Evolutionary conservation across 78 protist species (phyloP), one percentile per base, ranked within the genome.

Genomic region (Speleostelium caveatum): DNA sequence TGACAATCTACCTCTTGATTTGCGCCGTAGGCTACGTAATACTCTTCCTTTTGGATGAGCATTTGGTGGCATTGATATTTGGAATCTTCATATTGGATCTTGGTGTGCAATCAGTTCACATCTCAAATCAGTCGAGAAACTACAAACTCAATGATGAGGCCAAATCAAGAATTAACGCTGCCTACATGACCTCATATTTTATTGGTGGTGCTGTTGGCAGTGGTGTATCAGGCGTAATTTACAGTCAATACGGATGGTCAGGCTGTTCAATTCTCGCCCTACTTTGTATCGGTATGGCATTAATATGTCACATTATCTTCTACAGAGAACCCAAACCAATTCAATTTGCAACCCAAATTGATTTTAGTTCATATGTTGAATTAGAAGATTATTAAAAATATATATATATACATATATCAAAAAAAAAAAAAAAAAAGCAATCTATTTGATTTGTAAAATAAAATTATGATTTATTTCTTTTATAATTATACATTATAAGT

Each of bases 31-130:
- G 89, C 2, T 79, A 67, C 30, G 2, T 68, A 1, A 51, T 79
- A 3, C 22, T 79, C 24, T n/a, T 79, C 28, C 21, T 67, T 21
- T 67, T 67, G 10, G 89, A 67, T 32, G 36, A 14, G 51, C 75
- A 79, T 56, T 42, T 65, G 36, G 8, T 67, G 35, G 75, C 75
- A 10, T 35, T 79, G 22, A 79, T 79, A 39, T 75, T 53, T 55
- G 89, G 89, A 55, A 79, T 79, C 12, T 79, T 79, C 17, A 28
- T 67, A 22, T 58, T 79, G 76, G 89, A 79, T 41, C 56, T 79
- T 4, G 89, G 89, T 58, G 89, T 79, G 21, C 89, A 79, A 67
- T 45, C 89, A 3, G 38, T 59, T 55, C 89, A 79, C 33, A 56
- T 79, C 14, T 33, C 76, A 19, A 79, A 79, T 55, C 89, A 79